Conservation (phyloP, 2,329 filamentous ascomycete genomes). For the Cryphonectria parasitica region DNA sequence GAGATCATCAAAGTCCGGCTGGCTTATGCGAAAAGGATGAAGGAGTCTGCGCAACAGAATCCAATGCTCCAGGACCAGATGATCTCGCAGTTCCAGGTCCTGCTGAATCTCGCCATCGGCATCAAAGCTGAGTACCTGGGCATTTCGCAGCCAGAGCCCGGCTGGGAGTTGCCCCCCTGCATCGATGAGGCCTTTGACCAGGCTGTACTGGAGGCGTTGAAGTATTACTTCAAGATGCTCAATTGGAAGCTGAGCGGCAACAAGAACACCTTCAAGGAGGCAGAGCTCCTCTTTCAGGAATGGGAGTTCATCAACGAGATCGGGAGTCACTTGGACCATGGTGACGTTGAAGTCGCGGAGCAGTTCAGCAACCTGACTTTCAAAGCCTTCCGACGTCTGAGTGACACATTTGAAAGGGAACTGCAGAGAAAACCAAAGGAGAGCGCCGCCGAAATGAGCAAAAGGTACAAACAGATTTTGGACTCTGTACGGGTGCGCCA, state of each 20-base stretch:
- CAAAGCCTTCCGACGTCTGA: constrained; percentile 87
- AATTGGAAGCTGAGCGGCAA: constrained; percentile 98
- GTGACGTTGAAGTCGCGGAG: constrained; percentile 95
- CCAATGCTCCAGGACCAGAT: constrained; percentile 96
- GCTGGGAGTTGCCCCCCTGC: constrained; percentile 94
- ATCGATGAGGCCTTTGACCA: constrained; percentile 96
- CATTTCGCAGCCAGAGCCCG: constrained; percentile 83
- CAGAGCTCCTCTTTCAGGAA: constrained; percentile 94
- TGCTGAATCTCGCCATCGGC: constrained; percentile 86
- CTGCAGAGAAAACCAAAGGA: constrained; percentile 84
- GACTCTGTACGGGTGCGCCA: constrained; percentile 96
- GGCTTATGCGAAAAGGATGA: constrained; percentile 92
- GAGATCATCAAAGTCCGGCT: constrained; percentile 93
- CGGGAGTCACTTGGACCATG: constrained; percentile 86
- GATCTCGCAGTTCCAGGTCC: constrained; percentile 93
- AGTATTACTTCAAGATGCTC: constrained; percentile 98
- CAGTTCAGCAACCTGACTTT: constrained; percentile 94
- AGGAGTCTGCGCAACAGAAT: constrained; percentile 89
- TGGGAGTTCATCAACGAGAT: constrained; percentile 98
- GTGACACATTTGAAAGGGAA: constrained; percentile 89
- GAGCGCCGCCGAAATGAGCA: constrained; percentile 86
- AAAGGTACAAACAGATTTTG: constrained; percentile 91
- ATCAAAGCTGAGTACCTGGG: constrained; percentile 89
- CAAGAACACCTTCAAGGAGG: constrained; percentile 99
- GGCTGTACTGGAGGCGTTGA: constrained; percentile 88